Percentiles rank a stretch among this genome's conserved stretches.
These are phyloP conservation scores for Mitragyna speciosa DNA, from an alignment of 257 asterid genomes.

Conservation along the genomic window DNA sequence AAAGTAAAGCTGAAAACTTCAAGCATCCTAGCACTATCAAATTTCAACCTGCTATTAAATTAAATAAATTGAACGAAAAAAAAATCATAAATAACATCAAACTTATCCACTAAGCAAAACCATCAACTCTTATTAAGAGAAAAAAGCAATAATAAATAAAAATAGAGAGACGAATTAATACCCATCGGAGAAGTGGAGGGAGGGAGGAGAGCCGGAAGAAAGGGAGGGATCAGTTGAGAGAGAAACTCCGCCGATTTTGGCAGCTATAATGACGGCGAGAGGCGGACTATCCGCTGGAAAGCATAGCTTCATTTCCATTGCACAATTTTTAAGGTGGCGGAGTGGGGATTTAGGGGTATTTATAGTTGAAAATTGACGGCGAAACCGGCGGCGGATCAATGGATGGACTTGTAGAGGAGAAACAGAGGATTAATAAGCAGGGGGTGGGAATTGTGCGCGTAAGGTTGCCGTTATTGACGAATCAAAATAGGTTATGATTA, in stretches of 20 bases:
- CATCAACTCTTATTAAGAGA: no score
- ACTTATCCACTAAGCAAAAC: no score
- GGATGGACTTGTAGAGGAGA: no score
- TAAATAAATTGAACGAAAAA: no score
- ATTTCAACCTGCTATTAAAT: neutral
- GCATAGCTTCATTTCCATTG: conserved; percentile 47
- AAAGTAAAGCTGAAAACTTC: no score
- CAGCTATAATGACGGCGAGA: conserved; percentile 66
- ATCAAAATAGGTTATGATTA: no score
- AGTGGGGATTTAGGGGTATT: neutral
- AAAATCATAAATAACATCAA: no score
- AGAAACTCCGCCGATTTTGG: conserved; percentile 56
- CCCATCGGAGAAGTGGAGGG: conserved; percentile 54
- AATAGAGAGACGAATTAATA: conserved; percentile 13
- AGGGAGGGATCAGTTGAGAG: conserved; percentile 43
- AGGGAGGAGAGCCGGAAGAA: conserved; percentile 55
- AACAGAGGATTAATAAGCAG: no score
- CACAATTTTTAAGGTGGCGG: neutral
- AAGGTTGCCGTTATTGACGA: no score
- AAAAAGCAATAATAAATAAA: neutral
- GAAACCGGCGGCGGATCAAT: no score
- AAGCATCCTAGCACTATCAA: neutral
- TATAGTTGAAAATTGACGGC: neutral
- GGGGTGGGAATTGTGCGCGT: no score
- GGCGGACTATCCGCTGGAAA: conserved; percentile 72